Base-by-base conservation (phyloP, 352 stramenopile genomes). In the Phytophthora pistaciae region DNA sequence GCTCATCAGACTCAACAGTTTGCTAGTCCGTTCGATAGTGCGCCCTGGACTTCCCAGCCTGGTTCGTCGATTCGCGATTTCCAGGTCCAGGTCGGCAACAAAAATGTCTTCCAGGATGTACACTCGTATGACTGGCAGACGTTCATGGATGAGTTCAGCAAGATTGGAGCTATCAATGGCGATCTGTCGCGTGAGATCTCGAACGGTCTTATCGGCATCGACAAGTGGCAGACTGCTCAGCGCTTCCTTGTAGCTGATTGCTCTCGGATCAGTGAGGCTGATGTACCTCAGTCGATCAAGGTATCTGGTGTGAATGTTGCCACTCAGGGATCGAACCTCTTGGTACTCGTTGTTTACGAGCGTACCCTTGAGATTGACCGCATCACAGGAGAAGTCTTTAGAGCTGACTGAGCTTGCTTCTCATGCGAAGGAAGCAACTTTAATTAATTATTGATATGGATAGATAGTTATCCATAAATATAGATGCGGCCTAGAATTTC, bases 61-160 rank as follows among this genome's bases (percentile, higher is more conserved):
- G 31, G 5, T 38, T 38, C 31, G 31, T 38, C 31, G 3, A 38
- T 38, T 38, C 31, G 31, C 31, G 9, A 38, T 11, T 38, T 38
- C 31, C 50, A 56, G 60, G 66, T 78, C 14, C 55, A 68, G 31
- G 20, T 78, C 11, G 71, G 71, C 64, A 78, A 78, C 54, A 14
- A 64, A 6, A 38, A 38, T 38, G 5, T 38, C 9, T 38, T 38
- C 31, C 31, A 38, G 6, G 6, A 38, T 38, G 56, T 64, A 29
- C 55, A 67, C 9, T 63, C 68, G 36, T 79, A 73, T 20, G 66
- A 75, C 25, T 79, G 56, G 27, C 56, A 70, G 53, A 11, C 60
- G 0, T 38, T 38, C 31, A 38, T 11, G 6, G 9, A 38, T 6
- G 31, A 38, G 31, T 11, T 38, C 31, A 11, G 6, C 5, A 38